Conservation (phyloP, 345 rosid genomes). For the Ceriops decandra region DNA sequence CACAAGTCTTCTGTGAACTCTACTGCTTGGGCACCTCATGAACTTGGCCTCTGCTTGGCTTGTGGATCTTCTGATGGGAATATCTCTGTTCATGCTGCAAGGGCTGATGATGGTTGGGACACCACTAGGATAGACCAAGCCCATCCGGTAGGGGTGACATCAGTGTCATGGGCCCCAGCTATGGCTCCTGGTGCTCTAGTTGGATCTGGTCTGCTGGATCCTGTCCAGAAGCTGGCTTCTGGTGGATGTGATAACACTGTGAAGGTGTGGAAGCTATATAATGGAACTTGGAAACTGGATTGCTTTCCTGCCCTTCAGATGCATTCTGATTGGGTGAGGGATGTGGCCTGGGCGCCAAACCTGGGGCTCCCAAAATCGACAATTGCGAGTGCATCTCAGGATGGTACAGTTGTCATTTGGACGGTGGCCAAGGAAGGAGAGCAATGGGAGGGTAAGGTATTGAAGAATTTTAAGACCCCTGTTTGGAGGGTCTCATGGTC, state of each 20-base stretch:
- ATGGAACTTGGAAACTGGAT: constrained; percentile 4
- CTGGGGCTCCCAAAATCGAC: neutral
- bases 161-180: neutral
- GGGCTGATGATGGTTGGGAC: constrained; percentile 3
- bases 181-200: constrained; percentile 4
- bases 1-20: constrained; percentile 1
- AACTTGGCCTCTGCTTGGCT: constrained; percentile 1
- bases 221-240: neutral
- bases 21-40: constrained; percentile 1
- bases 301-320: constrained; percentile 5
- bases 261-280: constrained; percentile 4
- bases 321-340: constrained; percentile 6
- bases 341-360: constrained; percentile 6
- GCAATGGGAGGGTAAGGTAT: constrained; percentile 3
- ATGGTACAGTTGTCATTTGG: neutral
- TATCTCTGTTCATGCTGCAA: neutral
- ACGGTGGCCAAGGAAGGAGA: constrained; percentile 5
- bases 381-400: constrained; percentile 2
- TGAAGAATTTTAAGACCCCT: constrained; percentile 1
- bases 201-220: constrained; percentile 2
- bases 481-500: constrained; percentile 4
- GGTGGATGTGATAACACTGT: constrained; percentile 10
- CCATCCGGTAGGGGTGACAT: constrained; percentile 5
- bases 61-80: constrained; percentile 7
- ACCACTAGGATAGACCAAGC: constrained; percentile 5